phyloP scores from a whole-genome alignment of 192 early-diverging fungal species.

The Umbelopsis isabellina region DNA sequence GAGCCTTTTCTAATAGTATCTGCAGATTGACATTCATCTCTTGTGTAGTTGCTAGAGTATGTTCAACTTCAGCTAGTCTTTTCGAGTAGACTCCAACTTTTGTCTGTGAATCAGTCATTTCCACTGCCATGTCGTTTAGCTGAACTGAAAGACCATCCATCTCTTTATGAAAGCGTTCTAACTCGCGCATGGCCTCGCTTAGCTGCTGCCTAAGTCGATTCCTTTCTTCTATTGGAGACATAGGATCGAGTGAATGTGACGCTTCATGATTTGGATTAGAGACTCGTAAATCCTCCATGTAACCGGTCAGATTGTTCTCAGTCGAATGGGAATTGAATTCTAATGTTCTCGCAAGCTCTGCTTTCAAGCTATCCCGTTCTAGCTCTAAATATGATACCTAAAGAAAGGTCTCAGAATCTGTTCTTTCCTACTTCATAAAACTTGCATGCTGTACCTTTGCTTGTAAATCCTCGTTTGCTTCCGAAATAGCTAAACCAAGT shows the following conservation, averaged over 20 bases:
- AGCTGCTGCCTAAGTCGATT: constrained; percentile 53
- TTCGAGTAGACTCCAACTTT: constrained; percentile 59
- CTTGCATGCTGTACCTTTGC: constrained; percentile 38
- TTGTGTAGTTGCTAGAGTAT: constrained; percentile 54
- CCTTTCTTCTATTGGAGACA: constrained; percentile 47
- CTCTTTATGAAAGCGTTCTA: constrained; percentile 58
- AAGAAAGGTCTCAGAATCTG: background rate
- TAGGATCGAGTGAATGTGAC: constrained; percentile 7
- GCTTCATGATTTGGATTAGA: constrained; percentile 1
- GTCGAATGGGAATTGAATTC: background rate
- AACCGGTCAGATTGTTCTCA: background rate
- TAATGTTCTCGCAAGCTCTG: background rate
- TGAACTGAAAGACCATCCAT: constrained; percentile 59
- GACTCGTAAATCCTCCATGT: constrained; percentile 4
- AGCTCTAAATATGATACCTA: constrained; percentile 41
- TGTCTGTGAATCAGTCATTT: constrained; percentile 58
- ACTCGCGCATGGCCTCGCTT: constrained; percentile 51
- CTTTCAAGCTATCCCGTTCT: constrained; percentile 19
- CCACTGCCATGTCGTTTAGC: constrained; percentile 58
- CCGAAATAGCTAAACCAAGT: constrained; percentile 60
- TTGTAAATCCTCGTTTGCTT: constrained; percentile 56
- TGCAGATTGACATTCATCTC: constrained; percentile 61
- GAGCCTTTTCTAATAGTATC: constrained; percentile 50
- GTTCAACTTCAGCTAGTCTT: constrained; percentile 60
- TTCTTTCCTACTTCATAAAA: background rate